Conservation (phyloP, 306 rosid species). For the Erythrophleum fordii region DNA sequence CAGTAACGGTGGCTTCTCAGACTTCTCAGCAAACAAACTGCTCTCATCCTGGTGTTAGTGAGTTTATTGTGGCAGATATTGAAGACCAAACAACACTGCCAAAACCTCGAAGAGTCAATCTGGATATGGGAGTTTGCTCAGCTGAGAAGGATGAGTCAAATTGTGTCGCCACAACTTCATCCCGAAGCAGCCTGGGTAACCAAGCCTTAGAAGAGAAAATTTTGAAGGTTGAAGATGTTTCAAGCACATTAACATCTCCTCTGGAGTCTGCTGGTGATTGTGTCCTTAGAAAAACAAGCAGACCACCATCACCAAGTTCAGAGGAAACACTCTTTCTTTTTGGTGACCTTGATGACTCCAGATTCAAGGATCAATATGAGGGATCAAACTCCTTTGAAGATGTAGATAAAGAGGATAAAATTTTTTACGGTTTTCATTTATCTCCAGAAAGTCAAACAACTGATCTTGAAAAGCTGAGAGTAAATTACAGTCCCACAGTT, state of each 20-base stretch:
- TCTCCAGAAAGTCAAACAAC: slow-evolving; percentile 34
- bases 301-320: slow-evolving; percentile 39
- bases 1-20: slow-evolving; percentile 42
- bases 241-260: slow-evolving; percentile 47
- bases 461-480: slow-evolving; percentile 44
- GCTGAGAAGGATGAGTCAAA: slow-evolving; percentile 47
- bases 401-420: slow-evolving; percentile 45
- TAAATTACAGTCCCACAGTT: slow-evolving; percentile 50
- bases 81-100: slow-evolving; percentile 39
- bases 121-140: slow-evolving; percentile 46
- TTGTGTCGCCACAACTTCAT: slow-evolving; percentile 38
- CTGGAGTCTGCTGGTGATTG: slow-evolving; percentile 37
- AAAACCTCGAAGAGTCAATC: slow-evolving; percentile 44
- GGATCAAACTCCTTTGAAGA: slow-evolving; percentile 44
- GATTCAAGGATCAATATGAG: slow-evolving; percentile 36
- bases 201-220: slow-evolving; percentile 45
- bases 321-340: slow-evolving; percentile 65
- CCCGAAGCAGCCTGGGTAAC: slow-evolving; percentile 41
- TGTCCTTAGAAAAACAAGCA: slow-evolving; percentile 42
- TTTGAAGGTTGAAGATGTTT: slow-evolving; percentile 39
- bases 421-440: slow-evolving; percentile 35
- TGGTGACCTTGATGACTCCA: slow-evolving; percentile 63
- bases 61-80: slow-evolving; percentile 39
- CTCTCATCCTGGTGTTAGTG: slow-evolving; percentile 39
- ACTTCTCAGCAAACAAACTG: slow-evolving; percentile 39